These are phyloP conservation scores for Kluyveromyces siamensis DNA, from an alignment of 805 yeast genomes.

Conservation along the genomic window DNA sequence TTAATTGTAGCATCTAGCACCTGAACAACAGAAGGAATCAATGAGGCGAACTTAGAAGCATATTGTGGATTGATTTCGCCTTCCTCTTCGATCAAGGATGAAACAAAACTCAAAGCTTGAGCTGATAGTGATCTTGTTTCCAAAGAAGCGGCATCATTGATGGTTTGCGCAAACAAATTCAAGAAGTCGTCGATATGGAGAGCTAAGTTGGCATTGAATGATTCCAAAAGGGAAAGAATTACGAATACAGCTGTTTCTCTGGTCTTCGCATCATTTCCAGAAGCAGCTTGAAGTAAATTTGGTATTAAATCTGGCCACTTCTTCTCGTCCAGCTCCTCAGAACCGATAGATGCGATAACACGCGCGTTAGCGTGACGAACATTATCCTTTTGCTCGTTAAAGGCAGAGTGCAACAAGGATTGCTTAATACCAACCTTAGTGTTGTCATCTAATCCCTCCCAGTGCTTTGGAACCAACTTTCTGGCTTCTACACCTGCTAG, in stretches of 20 bases:
- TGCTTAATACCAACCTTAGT: conserved; percentile 54
- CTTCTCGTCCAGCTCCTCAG: conserved; percentile 56
- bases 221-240: conserved; percentile 68
- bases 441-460: conserved; percentile 42
- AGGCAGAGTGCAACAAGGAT: conserved; percentile 59
- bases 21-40: conserved; percentile 73
- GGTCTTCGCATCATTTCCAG: conserved; percentile 42
- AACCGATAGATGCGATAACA: conserved; percentile 79
- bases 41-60: conserved; percentile 45
- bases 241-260: conserved; percentile 81
- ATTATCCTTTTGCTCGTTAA: conserved; percentile 50
- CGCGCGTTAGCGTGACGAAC: conserved; percentile 87
- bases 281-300: conserved; percentile 57
- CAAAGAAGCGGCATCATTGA: conserved; percentile 52
- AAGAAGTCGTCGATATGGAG: conserved; percentile 59
- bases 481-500: conserved; percentile 96
- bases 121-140: conserved; percentile 79
- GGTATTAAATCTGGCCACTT: conserved; percentile 76
- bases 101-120: conserved; percentile 61
- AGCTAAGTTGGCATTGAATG: conserved; percentile 48
- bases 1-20: conserved; percentile 69
- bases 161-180: conserved; percentile 57
- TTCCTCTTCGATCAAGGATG: conserved; percentile 57
- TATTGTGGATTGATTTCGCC: conserved; percentile 38
- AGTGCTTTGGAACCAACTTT: conserved; percentile 64